Evolutionary conservation across 1,139 yeast genomes (phyloP).

Genomic region (Meyerozyma sp.): DNA sequence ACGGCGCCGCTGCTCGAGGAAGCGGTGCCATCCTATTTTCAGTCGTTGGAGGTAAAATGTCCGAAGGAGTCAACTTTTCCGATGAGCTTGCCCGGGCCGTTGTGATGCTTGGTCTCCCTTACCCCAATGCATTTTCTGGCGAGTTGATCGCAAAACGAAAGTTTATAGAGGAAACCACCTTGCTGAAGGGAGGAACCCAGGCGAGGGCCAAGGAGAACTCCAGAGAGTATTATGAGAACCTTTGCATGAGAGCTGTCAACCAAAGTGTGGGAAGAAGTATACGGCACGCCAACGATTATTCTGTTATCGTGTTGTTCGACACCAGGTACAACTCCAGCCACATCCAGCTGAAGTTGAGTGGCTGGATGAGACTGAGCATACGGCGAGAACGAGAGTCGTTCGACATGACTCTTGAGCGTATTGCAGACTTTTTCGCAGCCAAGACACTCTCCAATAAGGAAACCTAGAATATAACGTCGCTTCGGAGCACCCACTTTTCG

Average conservation of each 20-base stretch:
- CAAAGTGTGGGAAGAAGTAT: conserved; percentile 94
- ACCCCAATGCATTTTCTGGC: conserved; percentile 79
- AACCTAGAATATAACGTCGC: conserved; percentile 44
- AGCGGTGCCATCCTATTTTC: conserved; percentile 70
- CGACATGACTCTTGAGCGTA: not conserved
- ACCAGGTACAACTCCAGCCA: conserved; percentile 44
- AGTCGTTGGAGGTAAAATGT: conserved; percentile 90
- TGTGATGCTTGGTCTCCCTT: conserved; percentile 85
- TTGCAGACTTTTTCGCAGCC: not conserved
- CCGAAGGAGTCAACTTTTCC: conserved; percentile 91
- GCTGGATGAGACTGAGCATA: conserved; percentile 63
- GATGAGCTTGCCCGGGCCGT: conserved; percentile 85
- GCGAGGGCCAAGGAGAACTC: conserved; percentile 43
- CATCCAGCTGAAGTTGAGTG: conserved; percentile 62
- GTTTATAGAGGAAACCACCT: conserved; percentile 49
- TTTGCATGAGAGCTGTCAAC: conserved; percentile 89
- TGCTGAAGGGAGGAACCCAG: conserved; percentile 34
- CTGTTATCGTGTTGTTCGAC: conserved; percentile 71
- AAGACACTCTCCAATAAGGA: not conserved
- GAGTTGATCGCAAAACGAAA: conserved; percentile 72
- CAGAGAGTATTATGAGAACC: conserved; percentile 68
- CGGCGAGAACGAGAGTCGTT: not conserved
- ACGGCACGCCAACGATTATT: conserved; percentile 76
- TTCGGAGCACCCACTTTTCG: conserved; percentile 60
- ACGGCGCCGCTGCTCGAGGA: conserved; percentile 27